These are phyloP conservation scores for Cytospora chrysosperma DNA, from an alignment of 2,329 filamentous ascomycete species.

Conservation along the genomic window DNA sequence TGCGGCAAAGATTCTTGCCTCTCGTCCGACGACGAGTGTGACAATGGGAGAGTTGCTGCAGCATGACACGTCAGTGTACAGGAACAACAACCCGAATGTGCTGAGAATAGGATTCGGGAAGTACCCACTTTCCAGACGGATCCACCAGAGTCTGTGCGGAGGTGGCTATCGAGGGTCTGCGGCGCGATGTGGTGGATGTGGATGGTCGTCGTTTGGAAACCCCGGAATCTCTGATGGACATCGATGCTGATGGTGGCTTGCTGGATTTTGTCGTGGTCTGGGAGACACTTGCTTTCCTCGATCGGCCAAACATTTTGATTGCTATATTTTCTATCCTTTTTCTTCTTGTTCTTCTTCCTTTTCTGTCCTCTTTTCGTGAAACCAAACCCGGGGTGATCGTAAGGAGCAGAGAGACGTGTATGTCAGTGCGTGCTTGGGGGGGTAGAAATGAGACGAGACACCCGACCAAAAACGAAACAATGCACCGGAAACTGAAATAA, in stretches of 20 bases:
- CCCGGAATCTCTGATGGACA: slow-evolving; percentile 48
- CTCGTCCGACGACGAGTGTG: slow-evolving; percentile 73
- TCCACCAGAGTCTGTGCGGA: slow-evolving; percentile 37
- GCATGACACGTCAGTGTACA: neutral
- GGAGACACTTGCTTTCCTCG: slow-evolving; percentile 24
- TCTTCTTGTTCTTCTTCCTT: neutral
- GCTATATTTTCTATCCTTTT: neutral
- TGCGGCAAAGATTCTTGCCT: slow-evolving; percentile 85
- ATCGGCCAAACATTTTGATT: slow-evolving; percentile 24
- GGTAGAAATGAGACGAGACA: slow-evolving; percentile 20
- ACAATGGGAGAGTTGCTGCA: slow-evolving; percentile 68
- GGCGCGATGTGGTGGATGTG: slow-evolving; percentile 42
- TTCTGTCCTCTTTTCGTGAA: neutral
- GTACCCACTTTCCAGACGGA: slow-evolving; percentile 39
- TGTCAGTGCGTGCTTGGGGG: neutral
- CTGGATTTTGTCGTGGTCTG: slow-evolving; percentile 38
- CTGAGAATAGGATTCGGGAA: slow-evolving; percentile 44
- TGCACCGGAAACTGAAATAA: slow-evolving; percentile 13
- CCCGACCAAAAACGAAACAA: slow-evolving; percentile 20
- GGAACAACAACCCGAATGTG: slow-evolving; percentile 18
- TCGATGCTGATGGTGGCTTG: slow-evolving; percentile 53
- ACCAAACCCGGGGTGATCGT: neutral
- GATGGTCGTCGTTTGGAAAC: slow-evolving; percentile 56
- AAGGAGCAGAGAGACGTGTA: neutral
- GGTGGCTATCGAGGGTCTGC: slow-evolving; percentile 49